These are phyloP conservation scores for Arabidopsis hybrid DNA, from an alignment of 441 rosid genomes.

Conservation along the genomic window DNA sequence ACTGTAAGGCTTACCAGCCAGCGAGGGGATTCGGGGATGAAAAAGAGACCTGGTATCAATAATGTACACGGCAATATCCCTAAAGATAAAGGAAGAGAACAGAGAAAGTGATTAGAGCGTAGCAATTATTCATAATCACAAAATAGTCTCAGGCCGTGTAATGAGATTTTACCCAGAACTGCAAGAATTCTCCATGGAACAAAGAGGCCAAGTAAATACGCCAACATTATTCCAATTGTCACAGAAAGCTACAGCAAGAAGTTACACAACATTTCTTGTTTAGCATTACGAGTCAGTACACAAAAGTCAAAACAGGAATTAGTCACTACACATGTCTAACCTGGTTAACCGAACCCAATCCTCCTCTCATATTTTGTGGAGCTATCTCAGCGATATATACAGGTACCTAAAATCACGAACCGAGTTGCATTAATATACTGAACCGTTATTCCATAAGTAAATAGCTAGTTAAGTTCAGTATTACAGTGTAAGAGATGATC, in stretches of 20 bases:
- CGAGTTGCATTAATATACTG: constrained; percentile 12
- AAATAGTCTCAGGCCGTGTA: constrained; percentile 2
- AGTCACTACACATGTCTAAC: constrained; percentile 42
- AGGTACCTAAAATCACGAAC: constrained; percentile 60
- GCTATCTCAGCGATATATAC: constrained; percentile 80
- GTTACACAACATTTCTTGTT: constrained; percentile 9
- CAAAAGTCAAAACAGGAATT: constrained; percentile 13
- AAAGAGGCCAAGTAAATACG: constrained; percentile 72
- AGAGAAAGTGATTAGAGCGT: constrained; percentile 24
- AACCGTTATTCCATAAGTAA: background rate
- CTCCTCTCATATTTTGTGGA: constrained; percentile 77
- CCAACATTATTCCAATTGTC: constrained; percentile 74
- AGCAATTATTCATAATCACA: background rate
- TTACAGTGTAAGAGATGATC: constrained; percentile 73
- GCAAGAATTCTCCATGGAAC: constrained; percentile 78
- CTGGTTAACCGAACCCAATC: constrained; percentile 80
- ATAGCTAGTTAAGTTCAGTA: constrained; percentile 31
- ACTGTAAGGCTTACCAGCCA: constrained; percentile 61
- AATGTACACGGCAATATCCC: constrained; percentile 65
- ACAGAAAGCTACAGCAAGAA: constrained; percentile 60
- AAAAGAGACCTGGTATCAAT: constrained; percentile 78
- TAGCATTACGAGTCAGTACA: constrained; percentile 2
- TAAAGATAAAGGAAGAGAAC: constrained; percentile 40
- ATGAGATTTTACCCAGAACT: constrained; percentile 54
- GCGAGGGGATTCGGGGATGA: constrained; percentile 84